These are phyloP conservation scores for Curvularia sp. DNA, from an alignment of 2,329 filamentous ascomycete genomes.

Conservation along the genomic window DNA sequence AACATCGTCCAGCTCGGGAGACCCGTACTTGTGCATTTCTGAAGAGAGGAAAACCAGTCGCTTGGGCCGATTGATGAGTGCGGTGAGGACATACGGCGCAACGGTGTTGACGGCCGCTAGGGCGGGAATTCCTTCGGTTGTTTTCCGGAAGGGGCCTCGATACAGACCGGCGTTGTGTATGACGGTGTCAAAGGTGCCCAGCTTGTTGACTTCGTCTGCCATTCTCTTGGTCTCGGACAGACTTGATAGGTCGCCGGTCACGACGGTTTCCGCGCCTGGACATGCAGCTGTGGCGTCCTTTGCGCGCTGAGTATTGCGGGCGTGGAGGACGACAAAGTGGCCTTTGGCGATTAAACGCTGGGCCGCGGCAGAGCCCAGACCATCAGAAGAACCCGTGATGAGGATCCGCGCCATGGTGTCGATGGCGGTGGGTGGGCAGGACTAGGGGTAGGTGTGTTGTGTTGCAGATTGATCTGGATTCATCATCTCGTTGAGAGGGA, in stretches of 20 bases:
- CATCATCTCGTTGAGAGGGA: background rate
- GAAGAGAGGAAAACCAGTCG: slow-evolving; percentile 63
- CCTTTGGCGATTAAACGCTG: slow-evolving; percentile 59
- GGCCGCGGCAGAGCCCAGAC: slow-evolving; percentile 62
- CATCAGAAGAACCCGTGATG: slow-evolving; percentile 67
- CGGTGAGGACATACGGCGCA: slow-evolving; percentile 65
- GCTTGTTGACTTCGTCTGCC: slow-evolving; percentile 59
- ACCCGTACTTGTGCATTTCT: slow-evolving; percentile 59
- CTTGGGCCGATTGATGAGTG: slow-evolving; percentile 58
- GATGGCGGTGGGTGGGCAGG: background rate
- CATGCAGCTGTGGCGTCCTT: slow-evolving; percentile 57
- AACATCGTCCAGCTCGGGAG: slow-evolving; percentile 53
- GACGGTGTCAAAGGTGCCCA: slow-evolving; percentile 62
- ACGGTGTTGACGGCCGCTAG: slow-evolving; percentile 65
- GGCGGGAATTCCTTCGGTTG: slow-evolving; percentile 57
- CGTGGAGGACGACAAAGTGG: slow-evolving; percentile 65
- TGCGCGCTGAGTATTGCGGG: slow-evolving; percentile 63
- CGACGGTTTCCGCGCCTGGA: slow-evolving; percentile 59
- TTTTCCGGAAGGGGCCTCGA: slow-evolving; percentile 54
- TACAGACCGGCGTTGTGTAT: slow-evolving; percentile 66
- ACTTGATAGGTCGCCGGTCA: slow-evolving; percentile 62
- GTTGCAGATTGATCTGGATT: background rate
- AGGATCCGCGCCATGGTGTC: slow-evolving; percentile 56
- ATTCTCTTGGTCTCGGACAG: slow-evolving; percentile 61
- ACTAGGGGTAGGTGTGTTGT: background rate